Conservation (phyloP, 495 filamentous ascomycete genomes). For the Beverwykella pulmonaria region DNA sequence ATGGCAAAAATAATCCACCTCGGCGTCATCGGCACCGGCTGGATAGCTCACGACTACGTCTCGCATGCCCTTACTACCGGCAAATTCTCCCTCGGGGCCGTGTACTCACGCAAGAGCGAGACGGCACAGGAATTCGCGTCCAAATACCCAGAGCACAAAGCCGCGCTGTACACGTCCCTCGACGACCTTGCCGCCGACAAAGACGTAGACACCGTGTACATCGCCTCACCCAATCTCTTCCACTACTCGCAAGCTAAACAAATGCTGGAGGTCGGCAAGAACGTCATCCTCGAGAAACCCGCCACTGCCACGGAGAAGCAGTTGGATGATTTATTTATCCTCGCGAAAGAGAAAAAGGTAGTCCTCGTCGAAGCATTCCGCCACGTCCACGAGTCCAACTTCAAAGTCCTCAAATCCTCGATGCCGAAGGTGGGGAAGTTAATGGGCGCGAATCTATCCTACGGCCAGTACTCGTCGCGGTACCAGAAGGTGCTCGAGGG, state of each 20-base stretch:
- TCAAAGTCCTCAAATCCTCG: constrained; percentile 70
- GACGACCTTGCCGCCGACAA: constrained; percentile 44
- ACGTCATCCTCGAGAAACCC: constrained; percentile 89
- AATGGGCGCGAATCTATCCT: constrained; percentile 44
- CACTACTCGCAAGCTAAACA: constrained; percentile 69
- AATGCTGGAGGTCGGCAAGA: constrained; percentile 74
- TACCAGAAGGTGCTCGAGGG: constrained; percentile 50
- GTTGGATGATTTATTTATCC: constrained; percentile 66
- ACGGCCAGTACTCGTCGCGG: constrained; percentile 42
- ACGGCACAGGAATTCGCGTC: constrained; percentile 40
- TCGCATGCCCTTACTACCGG: constrained; percentile 39
- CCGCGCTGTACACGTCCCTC: constrained; percentile 39
- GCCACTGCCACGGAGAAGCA: constrained; percentile 75
- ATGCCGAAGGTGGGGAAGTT: constrained; percentile 66
- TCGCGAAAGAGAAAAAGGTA: constrained; percentile 59
- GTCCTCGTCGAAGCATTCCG: constrained; percentile 46
- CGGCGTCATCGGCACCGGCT: constrained; percentile 41
- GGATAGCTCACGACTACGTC: constrained; percentile 48
- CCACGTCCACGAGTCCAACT: constrained; percentile 63
- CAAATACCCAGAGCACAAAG: constrained; percentile 19
- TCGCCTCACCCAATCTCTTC: constrained; percentile 54
- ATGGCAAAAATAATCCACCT: constrained; percentile 28
- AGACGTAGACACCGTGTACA: constrained; percentile 52
- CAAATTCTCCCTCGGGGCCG: constrained; percentile 41
- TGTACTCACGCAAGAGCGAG: constrained; percentile 44